Evolutionary conservation across 1,284 basidiomycete genomes (phyloP).

Genomic region (Rhodotorula sp.): DNA sequence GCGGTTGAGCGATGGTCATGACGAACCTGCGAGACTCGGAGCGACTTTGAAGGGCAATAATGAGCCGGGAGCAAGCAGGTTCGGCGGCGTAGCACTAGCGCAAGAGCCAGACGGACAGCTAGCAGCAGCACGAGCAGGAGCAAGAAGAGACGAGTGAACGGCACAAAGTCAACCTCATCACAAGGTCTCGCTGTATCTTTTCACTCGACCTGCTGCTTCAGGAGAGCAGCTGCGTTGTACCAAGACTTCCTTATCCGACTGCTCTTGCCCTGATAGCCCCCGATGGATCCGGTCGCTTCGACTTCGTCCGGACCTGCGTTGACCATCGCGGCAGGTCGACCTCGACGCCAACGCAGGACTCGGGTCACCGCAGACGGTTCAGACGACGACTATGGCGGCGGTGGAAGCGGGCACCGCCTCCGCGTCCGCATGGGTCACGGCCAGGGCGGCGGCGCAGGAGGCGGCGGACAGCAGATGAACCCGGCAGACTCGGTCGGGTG

Average conservation of each 20-base stretch:
- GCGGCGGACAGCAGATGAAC: conserved; percentile 10
- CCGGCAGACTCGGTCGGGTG: conserved; percentile 37
- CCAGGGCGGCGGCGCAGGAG: conserved; percentile 13
- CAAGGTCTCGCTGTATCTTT: no score
- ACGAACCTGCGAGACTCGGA: no score
- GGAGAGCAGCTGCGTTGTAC: no score
- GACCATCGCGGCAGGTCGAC: conserved; percentile 29
- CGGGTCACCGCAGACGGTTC: conserved; percentile 3
- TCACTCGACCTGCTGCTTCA: no score
- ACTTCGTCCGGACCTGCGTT: conserved; percentile 2
- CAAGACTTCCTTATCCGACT: not conserved
- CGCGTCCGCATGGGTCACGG: conserved; percentile 58
- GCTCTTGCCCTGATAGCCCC: not conserved
- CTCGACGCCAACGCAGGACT: conserved; percentile 20
- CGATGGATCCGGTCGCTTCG: not conserved
- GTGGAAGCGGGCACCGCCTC: conserved; percentile 55
- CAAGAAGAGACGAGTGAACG: no score
- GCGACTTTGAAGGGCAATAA: no score
- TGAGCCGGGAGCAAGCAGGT: no score
- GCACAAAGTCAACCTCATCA: no score
- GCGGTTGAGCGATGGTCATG: no score
- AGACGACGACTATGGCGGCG: conserved; percentile 61
- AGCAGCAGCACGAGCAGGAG: no score
- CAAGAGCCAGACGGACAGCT: no score
- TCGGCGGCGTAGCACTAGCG: no score